phyloP scores from a whole-genome alignment of 2,329 filamentous ascomycete species.

The Aspergillus pseudotamarii region DNA sequence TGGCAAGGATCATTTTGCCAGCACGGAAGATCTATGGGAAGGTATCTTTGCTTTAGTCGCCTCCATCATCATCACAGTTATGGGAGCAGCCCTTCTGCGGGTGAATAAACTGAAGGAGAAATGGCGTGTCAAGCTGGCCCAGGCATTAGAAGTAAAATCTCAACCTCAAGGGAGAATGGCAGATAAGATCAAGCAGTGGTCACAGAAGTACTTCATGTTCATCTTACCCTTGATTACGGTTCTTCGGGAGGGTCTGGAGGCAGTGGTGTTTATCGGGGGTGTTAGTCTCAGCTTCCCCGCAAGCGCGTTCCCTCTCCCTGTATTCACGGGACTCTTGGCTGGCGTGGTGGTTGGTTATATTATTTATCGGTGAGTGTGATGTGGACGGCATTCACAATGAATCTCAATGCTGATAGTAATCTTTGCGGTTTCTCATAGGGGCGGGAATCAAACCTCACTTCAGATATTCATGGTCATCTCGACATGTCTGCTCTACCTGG shows the following conservation, averaged over 20 bases:
- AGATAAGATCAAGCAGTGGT: conserved; percentile 61
- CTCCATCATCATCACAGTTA: conserved; percentile 75
- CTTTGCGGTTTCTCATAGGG: conserved; percentile 35
- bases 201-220: conserved; percentile 86
- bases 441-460: conserved; percentile 63
- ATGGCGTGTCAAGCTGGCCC: conserved; percentile 80
- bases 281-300: conserved; percentile 60
- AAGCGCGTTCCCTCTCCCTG: conserved; percentile 55
- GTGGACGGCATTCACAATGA: not conserved
- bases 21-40: conserved; percentile 77
- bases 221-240: conserved; percentile 77
- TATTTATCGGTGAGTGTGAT: conserved; percentile 69
- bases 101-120: conserved; percentile 83
- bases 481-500: conserved; percentile 80
- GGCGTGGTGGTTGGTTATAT: conserved; percentile 70
- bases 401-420: not conserved
- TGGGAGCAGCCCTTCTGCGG: conserved; percentile 78
- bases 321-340: conserved; percentile 70
- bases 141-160: conserved; percentile 62
- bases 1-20: conserved; percentile 67
- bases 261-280: conserved; percentile 22
- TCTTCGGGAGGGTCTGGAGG: conserved; percentile 23
- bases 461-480: conserved; percentile 78
- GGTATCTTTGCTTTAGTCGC: conserved; percentile 77
- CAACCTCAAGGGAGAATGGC: conserved; percentile 38